Evolutionary conservation across 169 alveolate species (phyloP), one percentile per base, ranked within the genome.

Genomic region (Plasmodium vivax): DNA sequence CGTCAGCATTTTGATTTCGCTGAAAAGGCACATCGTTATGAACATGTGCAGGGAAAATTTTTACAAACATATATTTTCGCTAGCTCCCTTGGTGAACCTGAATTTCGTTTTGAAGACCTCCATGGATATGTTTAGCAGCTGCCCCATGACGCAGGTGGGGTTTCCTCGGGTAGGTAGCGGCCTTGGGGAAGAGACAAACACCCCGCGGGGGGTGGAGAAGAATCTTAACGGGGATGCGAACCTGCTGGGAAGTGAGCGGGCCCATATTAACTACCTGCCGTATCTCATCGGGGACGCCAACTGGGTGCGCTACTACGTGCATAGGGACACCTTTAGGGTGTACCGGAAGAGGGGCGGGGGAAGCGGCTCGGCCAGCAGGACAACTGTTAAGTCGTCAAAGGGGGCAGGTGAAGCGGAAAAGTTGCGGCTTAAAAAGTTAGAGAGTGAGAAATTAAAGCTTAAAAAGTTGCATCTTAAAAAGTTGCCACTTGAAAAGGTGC

Each of bases 271-370:
- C 47, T 79, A 80, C 54, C 34, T 88, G 19, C 45, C 75, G 32
- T 80, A 88, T 88, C 73, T 88, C 9, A 38, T 88, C n/a, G 47
- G 36, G 16, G 34, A 62, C 2, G 16, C 82, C 14, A 32, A 56
- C 32, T 88, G 94, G 94, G 45, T 45, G 3, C 36, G 73, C 19
- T 88, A 88, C 43, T 88, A 88, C 32, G 83, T 88, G 10, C 94
- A 88, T 51, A 88, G 32, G 47, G n/a, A 88, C 19, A 88, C 87
- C 1, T 88, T 88, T 72, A 27, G 51, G 36, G 30, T 88, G 6
- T 88, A 88, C 54, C 34, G 62, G 62, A 51, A 62, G 51, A 41
- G 3, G 27, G 56, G 43, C 30, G 34, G 62, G 0, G 12, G 43
- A 68, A 30, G 23, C 1, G 77, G 77, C n/a, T 30, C 8, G 14